A percentile compares a stretch with the other conserved stretches of the same genome.
These are phyloP conservation scores for Lanmaoa rubissima DNA, from an alignment of 768 basidiomycete species.

Conservation along the genomic window DNA sequence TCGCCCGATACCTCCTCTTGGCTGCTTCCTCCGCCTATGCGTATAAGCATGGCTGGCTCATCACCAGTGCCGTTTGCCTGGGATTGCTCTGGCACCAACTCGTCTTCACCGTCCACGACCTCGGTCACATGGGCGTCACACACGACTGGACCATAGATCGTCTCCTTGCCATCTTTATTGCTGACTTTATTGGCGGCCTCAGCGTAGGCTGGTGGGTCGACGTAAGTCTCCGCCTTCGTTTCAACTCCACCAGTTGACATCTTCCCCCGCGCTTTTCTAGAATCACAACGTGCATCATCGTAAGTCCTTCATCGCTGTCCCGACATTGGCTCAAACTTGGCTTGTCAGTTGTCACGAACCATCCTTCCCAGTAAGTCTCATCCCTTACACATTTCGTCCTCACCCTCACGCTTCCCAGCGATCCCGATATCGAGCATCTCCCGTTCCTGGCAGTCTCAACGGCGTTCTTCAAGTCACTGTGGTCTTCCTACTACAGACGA, in stretches of 20 bases:
- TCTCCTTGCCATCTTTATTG: constrained; percentile 71
- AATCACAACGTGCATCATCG: constrained; percentile 96
- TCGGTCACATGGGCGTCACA: constrained; percentile 93
- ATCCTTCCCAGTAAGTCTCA: constrained; percentile 81
- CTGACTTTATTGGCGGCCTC: constrained; percentile 87
- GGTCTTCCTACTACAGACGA: constrained; percentile 94
- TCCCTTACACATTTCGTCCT: neutral
- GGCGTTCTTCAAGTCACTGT: constrained; percentile 79
- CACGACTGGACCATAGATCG: constrained; percentile 84
- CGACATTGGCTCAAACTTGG: constrained; percentile 4
- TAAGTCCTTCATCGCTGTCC: constrained; percentile 42
- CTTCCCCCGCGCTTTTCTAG: constrained; percentile 35
- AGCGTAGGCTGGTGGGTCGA: constrained; percentile 98
- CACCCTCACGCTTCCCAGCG: constrained; percentile 42
- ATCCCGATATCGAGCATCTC: constrained; percentile 83
- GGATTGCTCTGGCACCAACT: constrained; percentile 96
- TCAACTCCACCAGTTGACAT: constrained; percentile 3
- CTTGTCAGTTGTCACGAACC: constrained; percentile 86
- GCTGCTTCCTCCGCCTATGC: constrained; percentile 56
- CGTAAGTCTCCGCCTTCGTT: constrained; percentile 51
- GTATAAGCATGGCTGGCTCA: constrained; percentile 63
- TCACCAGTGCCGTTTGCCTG: constrained; percentile 74
- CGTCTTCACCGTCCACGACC: constrained; percentile 88
- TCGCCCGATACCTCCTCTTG: constrained; percentile 74
- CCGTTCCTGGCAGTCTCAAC: constrained; percentile 96